These are phyloP conservation scores for Fennellomyces sp. DNA, from an alignment of 371 early-diverging fungal species.

Conservation along the genomic window DNA sequence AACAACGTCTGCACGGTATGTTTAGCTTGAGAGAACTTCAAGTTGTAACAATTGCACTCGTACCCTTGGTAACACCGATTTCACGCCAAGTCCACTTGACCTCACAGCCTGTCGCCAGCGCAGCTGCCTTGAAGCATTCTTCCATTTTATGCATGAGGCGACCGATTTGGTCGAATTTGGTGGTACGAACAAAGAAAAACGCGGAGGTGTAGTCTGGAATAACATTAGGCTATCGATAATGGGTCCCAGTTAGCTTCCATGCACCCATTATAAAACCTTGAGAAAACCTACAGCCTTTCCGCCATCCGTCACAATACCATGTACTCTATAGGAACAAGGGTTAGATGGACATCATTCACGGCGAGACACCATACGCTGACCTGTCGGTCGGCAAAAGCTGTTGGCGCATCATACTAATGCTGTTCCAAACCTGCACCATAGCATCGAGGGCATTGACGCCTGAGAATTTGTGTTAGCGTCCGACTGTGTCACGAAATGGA, in stretches of 20 bases:
- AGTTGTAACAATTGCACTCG: background rate
- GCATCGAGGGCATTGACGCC: slow-evolving; percentile 74
- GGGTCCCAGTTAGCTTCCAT: slow-evolving; percentile 32
- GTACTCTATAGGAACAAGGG: slow-evolving; percentile 43
- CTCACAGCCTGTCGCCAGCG: slow-evolving; percentile 74
- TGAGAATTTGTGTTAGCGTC: background rate
- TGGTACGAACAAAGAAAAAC: slow-evolving; percentile 65
- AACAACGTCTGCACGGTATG: slow-evolving; percentile 35
- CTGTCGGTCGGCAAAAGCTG: slow-evolving; percentile 58
- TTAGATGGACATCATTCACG: too few relatives aligned
- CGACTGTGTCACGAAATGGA: background rate
- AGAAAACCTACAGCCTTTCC: slow-evolving; percentile 68
- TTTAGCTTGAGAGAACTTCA: background rate
- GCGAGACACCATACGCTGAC: slow-evolving; percentile 1
- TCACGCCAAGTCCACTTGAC: slow-evolving; percentile 62
- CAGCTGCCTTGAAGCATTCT: slow-evolving; percentile 68
- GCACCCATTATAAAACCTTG: too few relatives aligned
- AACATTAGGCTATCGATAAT: slow-evolving; percentile 43
- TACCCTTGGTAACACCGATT: slow-evolving; percentile 45
- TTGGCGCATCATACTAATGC: slow-evolving; percentile 68
- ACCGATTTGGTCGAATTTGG: slow-evolving; percentile 43
- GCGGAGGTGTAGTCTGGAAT: slow-evolving; percentile 70
- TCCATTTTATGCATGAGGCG: slow-evolving; percentile 55
- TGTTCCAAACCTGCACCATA: slow-evolving; percentile 51
- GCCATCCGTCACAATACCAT: slow-evolving; percentile 67